Conservation (phyloP, 306 rosid species). For the Lathyrus aphaca region DNA sequence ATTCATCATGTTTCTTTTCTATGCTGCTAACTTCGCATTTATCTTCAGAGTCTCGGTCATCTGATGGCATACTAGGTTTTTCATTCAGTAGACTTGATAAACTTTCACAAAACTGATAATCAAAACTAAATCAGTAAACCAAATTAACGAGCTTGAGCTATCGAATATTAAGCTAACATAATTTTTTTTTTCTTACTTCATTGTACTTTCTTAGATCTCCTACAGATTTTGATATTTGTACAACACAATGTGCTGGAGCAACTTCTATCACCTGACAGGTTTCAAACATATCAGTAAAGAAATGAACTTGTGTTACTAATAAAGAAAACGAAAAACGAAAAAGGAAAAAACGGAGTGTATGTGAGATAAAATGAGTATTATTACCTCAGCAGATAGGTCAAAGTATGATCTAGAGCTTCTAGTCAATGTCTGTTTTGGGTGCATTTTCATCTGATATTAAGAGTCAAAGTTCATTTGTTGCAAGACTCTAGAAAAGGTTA, state of each 20-base stretch:
- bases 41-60: conserved; percentile 42
- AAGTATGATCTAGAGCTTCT: conserved; percentile 64
- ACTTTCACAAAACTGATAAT: conserved; percentile 72
- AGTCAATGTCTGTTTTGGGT: conserved; percentile 51
- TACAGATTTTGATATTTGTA: conserved; percentile 69
- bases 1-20: conserved; percentile 39
- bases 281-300: conserved; percentile 16
- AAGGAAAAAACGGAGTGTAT: background rate
- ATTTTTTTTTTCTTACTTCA: conserved; percentile 48
- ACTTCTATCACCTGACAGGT: conserved; percentile 77
- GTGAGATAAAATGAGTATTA: conserved; percentile 21
- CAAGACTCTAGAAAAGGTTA: conserved; percentile 8
- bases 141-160: conserved; percentile 13
- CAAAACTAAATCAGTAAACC: conserved; percentile 37
- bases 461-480: conserved; percentile 18
- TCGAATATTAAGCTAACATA: background rate
- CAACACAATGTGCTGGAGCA: conserved; percentile 76
- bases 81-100: conserved; percentile 59
- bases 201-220: conserved; percentile 63
- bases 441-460: conserved; percentile 64
- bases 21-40: background rate
- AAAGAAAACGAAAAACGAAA: conserved; percentile 4
- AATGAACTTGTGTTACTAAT: background rate
- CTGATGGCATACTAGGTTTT: conserved; percentile 45
- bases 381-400: conserved; percentile 77